These are phyloP conservation scores for Ascochyta rabiei DNA, from an alignment of 2,329 filamentous ascomycete genomes.

Conservation along the genomic window DNA sequence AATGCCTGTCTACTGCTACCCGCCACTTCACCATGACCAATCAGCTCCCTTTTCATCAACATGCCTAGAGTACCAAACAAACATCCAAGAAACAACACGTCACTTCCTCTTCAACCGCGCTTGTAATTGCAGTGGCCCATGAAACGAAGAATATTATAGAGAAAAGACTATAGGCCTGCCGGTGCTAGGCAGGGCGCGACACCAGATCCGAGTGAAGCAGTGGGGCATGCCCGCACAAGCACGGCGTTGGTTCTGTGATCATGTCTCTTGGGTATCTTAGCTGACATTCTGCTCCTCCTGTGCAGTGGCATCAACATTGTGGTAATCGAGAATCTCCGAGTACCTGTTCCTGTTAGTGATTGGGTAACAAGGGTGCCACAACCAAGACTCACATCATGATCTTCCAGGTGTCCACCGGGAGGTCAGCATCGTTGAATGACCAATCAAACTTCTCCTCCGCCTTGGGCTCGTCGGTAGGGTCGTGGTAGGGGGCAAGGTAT, in stretches of 20 bases:
- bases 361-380: not conserved
- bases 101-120: conserved; percentile 25
- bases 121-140: conserved; percentile 18
- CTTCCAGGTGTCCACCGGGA: conserved; percentile 99
- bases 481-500: conserved; percentile 95
- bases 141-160: conserved; percentile 24
- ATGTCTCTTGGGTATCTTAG: conserved; percentile 21
- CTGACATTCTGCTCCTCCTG: conserved; percentile 44
- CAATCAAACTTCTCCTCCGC: conserved; percentile 99
- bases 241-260: conserved; percentile 16
- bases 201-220: conserved; percentile 20
- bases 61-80: conserved; percentile 3
- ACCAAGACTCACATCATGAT: conserved; percentile 93
- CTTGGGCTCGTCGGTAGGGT: conserved; percentile 93
- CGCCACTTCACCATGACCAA: conserved; percentile 16
- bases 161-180: conserved; percentile 25
- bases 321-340: conserved; percentile 97
- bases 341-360: conserved; percentile 67
- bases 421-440: conserved; percentile 98
- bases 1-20: conserved; percentile 7
- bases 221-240: conserved; percentile 20
- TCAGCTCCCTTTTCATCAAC: conserved; percentile 1
- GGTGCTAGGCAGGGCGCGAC: conserved; percentile 21
- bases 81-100: conserved; percentile 17
- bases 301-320: conserved; percentile 80